These are phyloP conservation scores for Claviceps capensis DNA, from an alignment of 2,329 filamentous ascomycete genomes.

Conservation along the genomic window DNA sequence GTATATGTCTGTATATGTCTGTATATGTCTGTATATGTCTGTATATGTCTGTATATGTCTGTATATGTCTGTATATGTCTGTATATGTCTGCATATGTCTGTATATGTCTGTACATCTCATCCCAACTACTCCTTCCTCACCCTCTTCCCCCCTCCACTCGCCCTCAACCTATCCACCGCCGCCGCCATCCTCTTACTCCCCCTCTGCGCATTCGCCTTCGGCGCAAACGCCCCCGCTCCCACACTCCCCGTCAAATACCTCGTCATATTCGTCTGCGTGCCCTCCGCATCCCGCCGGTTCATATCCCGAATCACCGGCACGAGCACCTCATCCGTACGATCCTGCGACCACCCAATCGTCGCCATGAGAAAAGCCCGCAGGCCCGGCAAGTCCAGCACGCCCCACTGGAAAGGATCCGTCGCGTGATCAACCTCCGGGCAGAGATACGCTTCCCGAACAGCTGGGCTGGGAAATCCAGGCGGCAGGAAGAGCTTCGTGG, in stretches of 20 bases:
- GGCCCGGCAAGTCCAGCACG: conserved; percentile 76
- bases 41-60: no score
- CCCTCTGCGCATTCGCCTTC: conserved; percentile 43
- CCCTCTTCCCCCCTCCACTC: conserved; percentile 8
- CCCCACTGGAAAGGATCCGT: conserved; percentile 85
- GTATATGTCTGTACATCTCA: background rate
- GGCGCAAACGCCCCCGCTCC: conserved; percentile 52
- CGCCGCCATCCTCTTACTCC: conserved; percentile 61
- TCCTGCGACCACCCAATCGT: conserved; percentile 91
- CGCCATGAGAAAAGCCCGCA: conserved; percentile 73
- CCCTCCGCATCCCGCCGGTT: conserved; percentile 78
- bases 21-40: no score
- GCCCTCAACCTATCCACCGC: conserved; percentile 54
- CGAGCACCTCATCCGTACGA: conserved; percentile 85
- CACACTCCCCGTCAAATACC: conserved; percentile 67
- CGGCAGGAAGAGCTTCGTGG: conserved; percentile 75
- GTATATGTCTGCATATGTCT: no score
- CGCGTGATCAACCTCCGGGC: conserved; percentile 72
- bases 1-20: no score
- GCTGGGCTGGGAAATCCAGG: conserved; percentile 62
- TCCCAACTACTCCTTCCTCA: background rate
- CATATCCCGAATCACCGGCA: conserved; percentile 93
- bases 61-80: no score
- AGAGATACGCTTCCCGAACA: conserved; percentile 71
- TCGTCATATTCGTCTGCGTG: conserved; percentile 92